Conservation (phyloP, 352 stramenopile genomes). For the Phytophthora litchii region DNA sequence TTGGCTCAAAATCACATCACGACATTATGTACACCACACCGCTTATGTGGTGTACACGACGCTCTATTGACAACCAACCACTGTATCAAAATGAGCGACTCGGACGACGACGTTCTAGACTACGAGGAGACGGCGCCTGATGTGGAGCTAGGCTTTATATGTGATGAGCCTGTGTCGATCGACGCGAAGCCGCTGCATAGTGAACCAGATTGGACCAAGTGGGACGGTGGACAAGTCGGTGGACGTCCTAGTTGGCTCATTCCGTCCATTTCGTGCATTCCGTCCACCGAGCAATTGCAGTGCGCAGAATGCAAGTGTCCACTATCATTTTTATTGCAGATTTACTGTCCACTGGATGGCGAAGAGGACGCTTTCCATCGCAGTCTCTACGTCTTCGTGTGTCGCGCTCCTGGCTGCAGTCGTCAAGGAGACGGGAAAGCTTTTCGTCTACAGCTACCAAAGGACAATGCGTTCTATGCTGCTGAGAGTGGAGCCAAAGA, state of each 20-base stretch:
- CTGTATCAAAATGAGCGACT: slow-evolving; percentile 44
- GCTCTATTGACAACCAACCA: slow-evolving; percentile 15
- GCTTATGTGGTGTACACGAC: not conserved
- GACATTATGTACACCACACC: not conserved
- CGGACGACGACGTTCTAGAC: slow-evolving; percentile 49
- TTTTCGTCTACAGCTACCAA: slow-evolving; percentile 88
- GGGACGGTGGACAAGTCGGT: slow-evolving; percentile 93
- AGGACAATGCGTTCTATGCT: slow-evolving; percentile 92
- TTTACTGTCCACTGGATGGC: slow-evolving; percentile 94
- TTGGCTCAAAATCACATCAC: slow-evolving; percentile 12
- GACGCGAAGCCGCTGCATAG: slow-evolving; percentile 47
- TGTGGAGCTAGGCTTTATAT: slow-evolving; percentile 81
- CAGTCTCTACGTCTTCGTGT: slow-evolving; percentile 93
- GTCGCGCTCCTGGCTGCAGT: slow-evolving; percentile 66
- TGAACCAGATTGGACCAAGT: slow-evolving; percentile 81
- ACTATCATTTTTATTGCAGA: slow-evolving; percentile 88
- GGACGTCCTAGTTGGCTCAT: slow-evolving; percentile 91
- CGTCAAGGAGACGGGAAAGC: slow-evolving; percentile 67
- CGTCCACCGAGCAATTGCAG: slow-evolving; percentile 46
- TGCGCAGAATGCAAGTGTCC: slow-evolving; percentile 55
- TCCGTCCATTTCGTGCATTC: slow-evolving; percentile 40
- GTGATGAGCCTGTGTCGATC: slow-evolving; percentile 32
- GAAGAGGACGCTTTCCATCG: slow-evolving; percentile 91
- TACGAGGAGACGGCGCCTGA: slow-evolving; percentile 43
- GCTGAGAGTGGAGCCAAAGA: slow-evolving; percentile 41